Percentiles rank a stretch among this genome's conserved stretches.
These are phyloP conservation scores for Aegilops tauschii DNA, from an alignment of 176 grass and related monocot species.

Conservation along the genomic window DNA sequence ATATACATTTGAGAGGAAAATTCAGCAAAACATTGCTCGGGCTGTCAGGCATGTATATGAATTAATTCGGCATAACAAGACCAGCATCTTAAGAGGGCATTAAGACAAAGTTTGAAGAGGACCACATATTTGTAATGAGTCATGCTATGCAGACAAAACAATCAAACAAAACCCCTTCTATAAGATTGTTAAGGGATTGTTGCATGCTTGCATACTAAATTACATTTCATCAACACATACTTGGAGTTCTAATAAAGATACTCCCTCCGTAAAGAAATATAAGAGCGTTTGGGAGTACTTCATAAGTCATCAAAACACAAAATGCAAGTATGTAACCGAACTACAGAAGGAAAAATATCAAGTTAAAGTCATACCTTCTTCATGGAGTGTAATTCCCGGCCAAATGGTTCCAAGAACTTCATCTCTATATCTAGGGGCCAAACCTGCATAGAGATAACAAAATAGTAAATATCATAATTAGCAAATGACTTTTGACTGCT, in stretches of 20 bases:
- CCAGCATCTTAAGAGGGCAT: neutral
- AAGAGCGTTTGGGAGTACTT: neutral
- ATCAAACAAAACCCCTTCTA: neutral
- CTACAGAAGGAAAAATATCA: neutral
- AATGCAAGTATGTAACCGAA: neutral
- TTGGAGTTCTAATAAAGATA: neutral
- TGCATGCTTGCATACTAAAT: neutral
- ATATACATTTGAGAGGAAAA: neutral
- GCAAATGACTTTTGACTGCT: neutral
- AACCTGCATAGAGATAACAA: constrained; percentile 55
- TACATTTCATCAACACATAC: neutral
- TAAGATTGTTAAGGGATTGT: neutral
- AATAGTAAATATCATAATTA: neutral
- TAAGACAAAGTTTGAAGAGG: neutral
- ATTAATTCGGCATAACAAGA: neutral
- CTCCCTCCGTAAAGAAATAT: too few species aligned
- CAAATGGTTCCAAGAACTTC: constrained; percentile 81
- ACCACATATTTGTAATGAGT: neutral
- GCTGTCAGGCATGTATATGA: neutral
- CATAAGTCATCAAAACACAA: constrained; percentile 14
- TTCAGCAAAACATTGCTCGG: neutral
- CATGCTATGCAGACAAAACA: neutral
- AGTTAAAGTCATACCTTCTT: constrained; percentile 60
- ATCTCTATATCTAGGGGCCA: constrained; percentile 86
- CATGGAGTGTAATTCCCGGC: constrained; percentile 62